Percentiles rank a stretch among this genome's conserved stretches.
These are phyloP conservation scores for Paspalum notatum DNA, from an alignment of 176 grass and related monocot genomes.

Conservation along the genomic window DNA sequence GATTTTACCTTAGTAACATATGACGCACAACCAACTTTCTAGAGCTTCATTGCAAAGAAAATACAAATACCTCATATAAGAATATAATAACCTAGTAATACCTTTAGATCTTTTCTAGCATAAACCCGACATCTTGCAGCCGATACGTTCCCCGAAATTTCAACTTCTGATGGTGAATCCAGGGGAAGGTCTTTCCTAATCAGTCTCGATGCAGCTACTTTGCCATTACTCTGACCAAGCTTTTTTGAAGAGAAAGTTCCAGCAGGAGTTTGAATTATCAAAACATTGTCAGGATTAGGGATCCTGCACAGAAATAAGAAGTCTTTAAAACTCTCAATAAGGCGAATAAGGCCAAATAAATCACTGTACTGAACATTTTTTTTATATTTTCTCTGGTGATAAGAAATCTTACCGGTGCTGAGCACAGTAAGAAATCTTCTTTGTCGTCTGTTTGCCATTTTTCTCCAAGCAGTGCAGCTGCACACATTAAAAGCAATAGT, in stretches of 20 bases:
- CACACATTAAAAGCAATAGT: constrained; percentile 40
- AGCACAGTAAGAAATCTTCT: constrained; percentile 90
- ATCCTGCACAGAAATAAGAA: constrained; percentile 57
- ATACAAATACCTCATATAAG: not conserved
- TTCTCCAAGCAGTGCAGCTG: constrained; percentile 87
- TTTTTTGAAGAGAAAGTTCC: constrained; percentile 97
- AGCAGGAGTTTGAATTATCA: constrained; percentile 91
- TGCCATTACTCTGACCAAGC: constrained; percentile 64
- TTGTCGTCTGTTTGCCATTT: constrained; percentile 87
- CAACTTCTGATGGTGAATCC: constrained; percentile 46
- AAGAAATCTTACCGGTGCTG: constrained; percentile 74
- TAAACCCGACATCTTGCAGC: constrained; percentile 77
- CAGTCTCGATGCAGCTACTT: constrained; percentile 71
- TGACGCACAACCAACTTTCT: not conserved
- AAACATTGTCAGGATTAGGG: constrained; percentile 93
- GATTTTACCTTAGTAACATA: constrained; percentile 7
- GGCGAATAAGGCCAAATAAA: constrained; percentile 14
- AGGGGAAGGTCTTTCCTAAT: constrained; percentile 81
- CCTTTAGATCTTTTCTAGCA: constrained; percentile 77
- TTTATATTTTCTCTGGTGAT: not conserved
- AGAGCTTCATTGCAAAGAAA: constrained; percentile 24
- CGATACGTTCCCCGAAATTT: constrained; percentile 50
- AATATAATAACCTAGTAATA: constrained; percentile 37
- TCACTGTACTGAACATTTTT: constrained; percentile 6
- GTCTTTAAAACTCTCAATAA: constrained; percentile 14